Evolutionary conservation across 306 rosid genomes (phyloP).

Genomic region (Mimosa pudica): DNA sequence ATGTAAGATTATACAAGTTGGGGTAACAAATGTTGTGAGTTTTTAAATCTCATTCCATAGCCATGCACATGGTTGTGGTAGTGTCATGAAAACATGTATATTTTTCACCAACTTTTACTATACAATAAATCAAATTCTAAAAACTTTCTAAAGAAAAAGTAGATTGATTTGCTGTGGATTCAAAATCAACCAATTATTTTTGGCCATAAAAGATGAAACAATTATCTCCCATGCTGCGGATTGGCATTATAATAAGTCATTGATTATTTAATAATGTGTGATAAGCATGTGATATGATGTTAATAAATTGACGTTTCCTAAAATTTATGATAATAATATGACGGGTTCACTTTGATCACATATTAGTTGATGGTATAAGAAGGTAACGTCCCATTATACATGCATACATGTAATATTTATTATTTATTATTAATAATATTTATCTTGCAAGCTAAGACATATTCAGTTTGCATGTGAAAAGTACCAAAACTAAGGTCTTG

Average conservation of each 20-base stretch:
- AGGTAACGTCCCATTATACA: conserved; percentile 16
- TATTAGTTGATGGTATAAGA: conserved; percentile 37
- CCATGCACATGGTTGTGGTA: no score
- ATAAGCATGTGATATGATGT: conserved; percentile 25
- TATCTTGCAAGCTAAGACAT: conserved; percentile 62
- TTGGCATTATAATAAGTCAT: conserved; percentile 26
- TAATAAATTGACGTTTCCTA: conserved; percentile 26
- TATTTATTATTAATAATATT: conserved; percentile 22
- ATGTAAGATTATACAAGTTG: no score
- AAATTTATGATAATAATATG: conserved; percentile 24
- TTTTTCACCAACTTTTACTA: neutral
- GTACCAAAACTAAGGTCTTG: conserved; percentile 37
- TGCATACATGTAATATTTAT: no score
- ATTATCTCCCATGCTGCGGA: conserved; percentile 12
- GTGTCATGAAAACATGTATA: neutral
- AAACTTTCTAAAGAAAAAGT: neutral
- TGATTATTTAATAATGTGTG: neutral
- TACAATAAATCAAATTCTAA: neutral
- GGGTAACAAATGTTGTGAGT: no score
- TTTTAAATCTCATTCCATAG: no score
- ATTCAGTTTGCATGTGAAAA: conserved; percentile 49
- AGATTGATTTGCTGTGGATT: neutral
- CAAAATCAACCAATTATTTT: neutral
- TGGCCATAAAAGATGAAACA: no score
- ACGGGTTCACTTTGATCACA: conserved; percentile 17